A percentile compares a stretch with the other conserved stretches of the same genome.
Conservation (phyloP, 1,284 basidiomycete species). For the Schizophyllum commune region DNA sequence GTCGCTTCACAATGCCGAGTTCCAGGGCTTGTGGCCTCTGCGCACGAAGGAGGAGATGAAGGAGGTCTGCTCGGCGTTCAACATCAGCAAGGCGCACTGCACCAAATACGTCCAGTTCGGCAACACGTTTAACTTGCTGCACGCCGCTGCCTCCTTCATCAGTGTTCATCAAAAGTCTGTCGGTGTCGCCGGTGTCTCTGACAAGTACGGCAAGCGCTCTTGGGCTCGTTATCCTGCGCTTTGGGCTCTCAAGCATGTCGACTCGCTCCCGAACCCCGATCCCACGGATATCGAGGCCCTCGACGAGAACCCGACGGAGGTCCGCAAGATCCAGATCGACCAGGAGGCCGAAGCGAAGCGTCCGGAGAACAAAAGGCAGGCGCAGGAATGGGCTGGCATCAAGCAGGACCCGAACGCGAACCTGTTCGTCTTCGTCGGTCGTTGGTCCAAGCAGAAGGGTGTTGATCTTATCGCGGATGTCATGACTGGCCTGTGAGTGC, state of each 20-base stretch:
- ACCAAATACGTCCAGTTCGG: slow-evolving; percentile 94
- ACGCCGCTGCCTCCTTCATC: slow-evolving; percentile 86
- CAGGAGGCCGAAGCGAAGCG: slow-evolving; percentile 79
- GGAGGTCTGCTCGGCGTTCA: slow-evolving; percentile 92
- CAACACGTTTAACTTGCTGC: slow-evolving; percentile 90
- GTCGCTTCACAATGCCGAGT: slow-evolving; percentile 92
- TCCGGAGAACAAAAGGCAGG: slow-evolving; percentile 81
- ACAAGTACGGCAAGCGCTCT: slow-evolving; percentile 90
- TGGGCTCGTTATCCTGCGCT: slow-evolving; percentile 92
- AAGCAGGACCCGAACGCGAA: slow-evolving; percentile 84
- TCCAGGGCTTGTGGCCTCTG: slow-evolving; percentile 90
- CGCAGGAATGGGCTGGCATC: slow-evolving; percentile 89
- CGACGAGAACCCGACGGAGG: slow-evolving; percentile 66
- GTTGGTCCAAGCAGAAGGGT: slow-evolving; percentile 94
- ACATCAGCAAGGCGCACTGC: slow-evolving; percentile 89
- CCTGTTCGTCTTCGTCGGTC: slow-evolving; percentile 89
- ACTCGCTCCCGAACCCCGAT: slow-evolving; percentile 87
- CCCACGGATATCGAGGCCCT: slow-evolving; percentile 88
- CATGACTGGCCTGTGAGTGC: slow-evolving; percentile 72
- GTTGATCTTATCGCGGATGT: slow-evolving; percentile 91
- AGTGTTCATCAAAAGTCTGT: slow-evolving; percentile 84
- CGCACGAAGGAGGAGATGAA: slow-evolving; percentile 95
- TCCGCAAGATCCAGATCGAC: slow-evolving; percentile 72
- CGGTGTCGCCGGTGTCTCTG: slow-evolving; percentile 89
- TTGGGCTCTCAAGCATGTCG: slow-evolving; percentile 90